Evolutionary conservation across 1,284 basidiomycete genomes (phyloP).

Genomic region (Rhodofomes roseus): DNA sequence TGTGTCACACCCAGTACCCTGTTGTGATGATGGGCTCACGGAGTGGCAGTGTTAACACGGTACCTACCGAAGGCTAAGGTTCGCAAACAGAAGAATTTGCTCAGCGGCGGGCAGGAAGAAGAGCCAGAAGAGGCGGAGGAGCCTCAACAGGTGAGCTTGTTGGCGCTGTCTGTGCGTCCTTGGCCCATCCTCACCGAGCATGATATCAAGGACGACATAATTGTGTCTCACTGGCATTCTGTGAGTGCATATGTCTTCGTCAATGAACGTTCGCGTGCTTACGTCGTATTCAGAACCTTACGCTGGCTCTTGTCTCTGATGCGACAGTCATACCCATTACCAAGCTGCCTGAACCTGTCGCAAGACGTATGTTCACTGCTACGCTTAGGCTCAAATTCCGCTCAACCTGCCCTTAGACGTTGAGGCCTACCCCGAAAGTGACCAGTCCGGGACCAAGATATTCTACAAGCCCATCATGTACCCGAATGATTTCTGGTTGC

Average conservation of each 20-base stretch:
- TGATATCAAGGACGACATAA: conserved; percentile 44
- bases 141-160: conserved; percentile 35
- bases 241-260: conserved; percentile 32
- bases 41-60: conserved; percentile 73
- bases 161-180: background rate
- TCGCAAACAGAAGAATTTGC: conserved; percentile 82
- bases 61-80: conserved; percentile 72
- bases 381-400: background rate
- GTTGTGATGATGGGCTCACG: conserved; percentile 5
- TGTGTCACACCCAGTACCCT: conserved; percentile 37
- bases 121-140: conserved; percentile 21
- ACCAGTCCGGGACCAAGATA: conserved; percentile 56
- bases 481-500: conserved; percentile 94
- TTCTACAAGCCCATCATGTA: conserved; percentile 88
- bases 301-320: conserved; percentile 83
- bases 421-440: conserved; percentile 54
- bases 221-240: conserved; percentile 83
- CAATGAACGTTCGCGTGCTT: background rate
- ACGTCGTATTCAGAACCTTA: conserved; percentile 62
- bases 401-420: conserved; percentile 44
- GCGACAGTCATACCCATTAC: conserved; percentile 49
- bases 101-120: conserved; percentile 39
- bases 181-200: conserved; percentile 9
- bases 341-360: conserved; percentile 60
- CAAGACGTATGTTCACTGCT: conserved; percentile 48